Evolutionary conservation across 805 yeast species (phyloP).

Genomic region (Osmozyma mogii): DNA sequence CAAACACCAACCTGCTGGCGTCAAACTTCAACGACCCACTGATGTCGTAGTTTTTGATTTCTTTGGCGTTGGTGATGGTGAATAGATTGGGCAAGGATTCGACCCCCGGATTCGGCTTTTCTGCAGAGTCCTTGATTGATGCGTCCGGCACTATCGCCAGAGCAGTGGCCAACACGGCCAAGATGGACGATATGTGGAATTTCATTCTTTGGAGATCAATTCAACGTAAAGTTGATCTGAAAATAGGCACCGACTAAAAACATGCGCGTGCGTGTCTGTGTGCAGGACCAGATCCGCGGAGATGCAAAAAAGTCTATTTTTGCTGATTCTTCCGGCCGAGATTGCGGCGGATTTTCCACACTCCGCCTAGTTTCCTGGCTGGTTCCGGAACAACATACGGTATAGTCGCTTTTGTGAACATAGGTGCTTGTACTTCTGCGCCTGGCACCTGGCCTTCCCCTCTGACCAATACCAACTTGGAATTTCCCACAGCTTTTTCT

Average conservation of each 20-base stretch:
- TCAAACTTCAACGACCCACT: slow-evolving; percentile 32
- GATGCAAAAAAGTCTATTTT: not conserved
- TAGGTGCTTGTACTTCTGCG: slow-evolving; percentile 38
- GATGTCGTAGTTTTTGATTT: slow-evolving; percentile 27
- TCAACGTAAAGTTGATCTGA: too few relatives aligned
- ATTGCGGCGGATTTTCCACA: slow-evolving; percentile 52
- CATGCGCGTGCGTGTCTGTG: too few relatives aligned
- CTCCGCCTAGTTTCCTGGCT: slow-evolving; percentile 41
- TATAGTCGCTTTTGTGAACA: slow-evolving; percentile 7
- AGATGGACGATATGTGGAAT: too few relatives aligned
- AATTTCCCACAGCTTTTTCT: slow-evolving; percentile 10
- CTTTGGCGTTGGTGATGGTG: not conserved
- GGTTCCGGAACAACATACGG: slow-evolving; percentile 22
- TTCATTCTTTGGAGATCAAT: too few relatives aligned
- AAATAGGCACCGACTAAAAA: too few relatives aligned
- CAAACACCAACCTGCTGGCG: slow-evolving; percentile 44
- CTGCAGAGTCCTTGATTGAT: too few relatives aligned
- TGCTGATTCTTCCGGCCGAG: slow-evolving; percentile 29
- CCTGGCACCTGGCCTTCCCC: slow-evolving; percentile 64
- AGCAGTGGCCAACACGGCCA: too few relatives aligned
- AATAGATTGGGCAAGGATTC: not conserved
- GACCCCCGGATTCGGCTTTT: too few relatives aligned
- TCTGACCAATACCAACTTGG: slow-evolving; percentile 40
- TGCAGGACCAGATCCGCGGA: too few relatives aligned
- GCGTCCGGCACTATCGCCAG: too few relatives aligned